These are phyloP conservation scores for Calonectria pteridis DNA, from an alignment of 2,329 filamentous ascomycete species.

Conservation along the genomic window DNA sequence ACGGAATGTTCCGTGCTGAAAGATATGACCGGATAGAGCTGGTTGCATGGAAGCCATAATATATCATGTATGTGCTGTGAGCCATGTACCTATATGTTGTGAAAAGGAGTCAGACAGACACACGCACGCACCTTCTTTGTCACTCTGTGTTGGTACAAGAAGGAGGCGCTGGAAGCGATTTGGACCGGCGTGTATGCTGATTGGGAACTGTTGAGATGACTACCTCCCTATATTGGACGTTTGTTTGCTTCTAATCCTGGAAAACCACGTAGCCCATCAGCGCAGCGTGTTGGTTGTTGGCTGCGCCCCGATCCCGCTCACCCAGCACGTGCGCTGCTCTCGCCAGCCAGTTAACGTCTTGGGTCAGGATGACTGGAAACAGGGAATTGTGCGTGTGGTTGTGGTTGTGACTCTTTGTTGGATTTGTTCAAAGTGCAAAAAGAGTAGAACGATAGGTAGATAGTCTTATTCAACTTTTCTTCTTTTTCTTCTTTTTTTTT, in stretches of 20 bases:
- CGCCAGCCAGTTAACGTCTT: background rate
- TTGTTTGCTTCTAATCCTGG: background rate
- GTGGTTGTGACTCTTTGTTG: background rate
- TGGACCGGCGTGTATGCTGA: background rate
- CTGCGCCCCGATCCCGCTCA: background rate
- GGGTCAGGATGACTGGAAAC: background rate
- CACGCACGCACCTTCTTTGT: background rate
- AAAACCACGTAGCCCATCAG: constrained; percentile 4
- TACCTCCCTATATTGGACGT: background rate
- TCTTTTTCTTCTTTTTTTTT: background rate
- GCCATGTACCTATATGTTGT: background rate
- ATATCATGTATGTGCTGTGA: background rate
- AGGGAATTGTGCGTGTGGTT: background rate
- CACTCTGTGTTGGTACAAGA: background rate
- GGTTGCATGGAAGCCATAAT: background rate
- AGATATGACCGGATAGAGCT: constrained; percentile 1
- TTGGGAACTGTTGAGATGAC: background rate
- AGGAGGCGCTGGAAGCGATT: background rate
- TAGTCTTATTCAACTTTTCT: background rate
- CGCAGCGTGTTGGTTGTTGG: constrained; percentile 5
- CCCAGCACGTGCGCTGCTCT: background rate
- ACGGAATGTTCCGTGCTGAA: background rate
- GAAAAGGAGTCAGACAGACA: background rate
- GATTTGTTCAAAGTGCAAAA: background rate
- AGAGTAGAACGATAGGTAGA: background rate